These are phyloP conservation scores for Penicillium sp. DNA, from an alignment of 2,329 filamentous ascomycete species.

Conservation along the genomic window DNA sequence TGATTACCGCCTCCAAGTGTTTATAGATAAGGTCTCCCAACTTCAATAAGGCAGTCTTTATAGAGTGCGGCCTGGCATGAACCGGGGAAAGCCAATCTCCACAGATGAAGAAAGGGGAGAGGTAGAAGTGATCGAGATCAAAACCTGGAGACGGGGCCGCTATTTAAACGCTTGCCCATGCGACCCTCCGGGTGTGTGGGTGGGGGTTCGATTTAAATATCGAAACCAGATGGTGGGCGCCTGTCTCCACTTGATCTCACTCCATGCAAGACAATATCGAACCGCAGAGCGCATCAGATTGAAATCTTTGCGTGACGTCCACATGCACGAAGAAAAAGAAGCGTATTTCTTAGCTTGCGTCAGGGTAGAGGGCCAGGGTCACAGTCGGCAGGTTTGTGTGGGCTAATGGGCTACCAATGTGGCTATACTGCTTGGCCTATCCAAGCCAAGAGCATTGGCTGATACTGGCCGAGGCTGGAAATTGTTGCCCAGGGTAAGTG, in stretches of 20 bases:
- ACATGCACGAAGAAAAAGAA: not conserved
- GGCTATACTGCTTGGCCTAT: not conserved
- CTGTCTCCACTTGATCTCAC: not conserved
- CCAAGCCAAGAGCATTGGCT: not conserved
- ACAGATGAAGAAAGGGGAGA: not conserved
- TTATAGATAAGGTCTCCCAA: not conserved
- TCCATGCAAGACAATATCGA: not conserved
- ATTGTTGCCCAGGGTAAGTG: not conserved
- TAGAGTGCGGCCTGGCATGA: not conserved
- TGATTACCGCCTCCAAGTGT: not conserved
- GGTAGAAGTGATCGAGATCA: not conserved
- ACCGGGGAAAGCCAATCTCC: not conserved
- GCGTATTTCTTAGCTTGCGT: not conserved
- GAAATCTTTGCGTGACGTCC: not conserved
- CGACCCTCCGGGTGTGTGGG: not conserved
- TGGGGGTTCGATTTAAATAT: not conserved
- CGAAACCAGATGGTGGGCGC: not conserved
- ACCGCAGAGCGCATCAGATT: not conserved
- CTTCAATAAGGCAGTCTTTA: not conserved
- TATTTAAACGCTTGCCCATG: not conserved
- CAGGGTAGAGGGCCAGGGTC: not conserved
- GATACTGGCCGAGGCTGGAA: not conserved
- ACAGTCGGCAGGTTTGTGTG: not conserved
- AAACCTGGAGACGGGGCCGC: not conserved
- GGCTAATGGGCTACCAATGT: not conserved